phyloP scores from a whole-genome alignment of 768 basidiomycete genomes.

The Thelephora ganbajun region DNA sequence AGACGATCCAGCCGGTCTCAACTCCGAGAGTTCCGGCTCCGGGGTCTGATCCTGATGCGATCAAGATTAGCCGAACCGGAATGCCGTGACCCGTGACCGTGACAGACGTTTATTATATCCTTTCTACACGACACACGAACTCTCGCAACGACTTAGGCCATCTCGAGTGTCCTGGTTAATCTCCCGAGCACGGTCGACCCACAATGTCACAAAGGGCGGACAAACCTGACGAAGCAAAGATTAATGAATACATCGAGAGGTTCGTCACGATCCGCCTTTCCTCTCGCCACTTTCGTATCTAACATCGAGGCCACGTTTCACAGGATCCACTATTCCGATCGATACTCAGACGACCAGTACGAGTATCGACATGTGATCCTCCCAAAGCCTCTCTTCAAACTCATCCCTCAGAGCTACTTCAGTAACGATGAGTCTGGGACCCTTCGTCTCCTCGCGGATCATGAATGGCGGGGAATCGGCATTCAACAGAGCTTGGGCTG shows the following conservation, averaged over 20 bases:
- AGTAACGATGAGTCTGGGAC: constrained; percentile 58
- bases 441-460: constrained; percentile 69
- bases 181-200: constrained; percentile 5
- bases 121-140: not conserved
- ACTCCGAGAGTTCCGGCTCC: no score
- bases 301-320: not conserved
- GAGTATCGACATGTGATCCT: constrained; percentile 98
- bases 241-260: constrained; percentile 76
- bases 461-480: constrained; percentile 93
- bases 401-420: constrained; percentile 82
- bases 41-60: no score
- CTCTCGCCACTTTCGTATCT: not conserved
- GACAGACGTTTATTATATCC: not conserved
- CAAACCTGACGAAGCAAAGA: constrained; percentile 14
- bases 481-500: constrained; percentile 94
- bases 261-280: constrained; percentile 17
- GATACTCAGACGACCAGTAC: constrained; percentile 82
- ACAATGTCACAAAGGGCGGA: constrained; percentile 11
- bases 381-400: constrained; percentile 86
- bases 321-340: constrained; percentile 85
- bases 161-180: not conserved
- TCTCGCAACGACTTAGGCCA: not conserved
- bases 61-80: no score
- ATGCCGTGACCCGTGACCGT: not conserved
- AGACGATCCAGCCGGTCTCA: no score